Percentiles rank a stretch among this genome's conserved stretches.
Evolutionary conservation across 495 filamentous ascomycete genomes (phyloP).

Genomic region (Xanthoparmelia taractica): DNA sequence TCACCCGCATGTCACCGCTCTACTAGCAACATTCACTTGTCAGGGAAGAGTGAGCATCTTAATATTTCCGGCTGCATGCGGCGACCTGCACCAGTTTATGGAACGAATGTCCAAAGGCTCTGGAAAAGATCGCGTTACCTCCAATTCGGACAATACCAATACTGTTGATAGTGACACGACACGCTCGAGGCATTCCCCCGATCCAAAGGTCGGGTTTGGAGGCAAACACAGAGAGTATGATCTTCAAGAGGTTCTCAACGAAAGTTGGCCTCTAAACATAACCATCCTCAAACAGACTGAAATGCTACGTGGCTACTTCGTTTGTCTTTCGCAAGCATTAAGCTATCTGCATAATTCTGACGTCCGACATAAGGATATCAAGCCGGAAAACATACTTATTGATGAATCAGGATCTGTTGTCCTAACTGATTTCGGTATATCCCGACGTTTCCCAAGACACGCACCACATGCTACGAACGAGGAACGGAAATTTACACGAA

Average conservation of each 20-base stretch:
- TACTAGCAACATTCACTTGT: background rate
- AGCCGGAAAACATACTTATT: constrained; percentile 41
- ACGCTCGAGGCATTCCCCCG: too few species aligned
- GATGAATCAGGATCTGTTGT: constrained; percentile 29
- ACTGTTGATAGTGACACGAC: background rate
- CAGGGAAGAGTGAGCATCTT: constrained; percentile 3
- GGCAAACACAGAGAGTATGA: background rate
- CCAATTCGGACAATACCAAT: background rate
- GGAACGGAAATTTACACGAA: constrained; percentile 2
- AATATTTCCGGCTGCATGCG: constrained; percentile 8
- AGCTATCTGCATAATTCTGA: constrained; percentile 34
- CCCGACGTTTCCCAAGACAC: constrained; percentile 34
- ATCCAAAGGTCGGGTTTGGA: background rate
- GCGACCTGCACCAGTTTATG: constrained; percentile 4
- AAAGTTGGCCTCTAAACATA: background rate
- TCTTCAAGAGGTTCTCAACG: background rate
- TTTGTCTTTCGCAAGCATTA: constrained; percentile 28
- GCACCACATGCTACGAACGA: constrained; percentile 2
- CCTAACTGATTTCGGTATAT: constrained; percentile 41
- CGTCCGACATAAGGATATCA: constrained; percentile 43
- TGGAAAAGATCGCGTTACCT: background rate
- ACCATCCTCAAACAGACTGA: background rate
- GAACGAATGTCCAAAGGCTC: background rate
- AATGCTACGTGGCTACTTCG: constrained; percentile 20
- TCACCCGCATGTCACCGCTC: constrained; percentile 3